These are phyloP conservation scores for Angophora floribunda DNA, from an alignment of 345 rosid species.

Conservation along the genomic window DNA sequence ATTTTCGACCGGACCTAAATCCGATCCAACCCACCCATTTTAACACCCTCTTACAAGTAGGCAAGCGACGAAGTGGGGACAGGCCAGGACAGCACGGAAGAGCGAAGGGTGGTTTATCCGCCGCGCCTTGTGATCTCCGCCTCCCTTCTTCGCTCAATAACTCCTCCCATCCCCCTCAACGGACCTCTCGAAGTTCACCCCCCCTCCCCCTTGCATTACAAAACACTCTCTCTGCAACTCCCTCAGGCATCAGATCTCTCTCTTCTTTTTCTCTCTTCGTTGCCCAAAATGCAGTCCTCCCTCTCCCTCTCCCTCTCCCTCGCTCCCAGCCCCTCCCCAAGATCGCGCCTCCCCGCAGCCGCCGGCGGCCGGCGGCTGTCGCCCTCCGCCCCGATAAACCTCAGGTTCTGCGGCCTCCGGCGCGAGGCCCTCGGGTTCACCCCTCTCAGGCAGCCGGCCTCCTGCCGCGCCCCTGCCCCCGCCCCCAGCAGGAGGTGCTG, in stretches of 20 bases:
- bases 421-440: slow-evolving; percentile 45
- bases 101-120: slow-evolving; percentile 29
- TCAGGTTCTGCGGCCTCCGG: slow-evolving; percentile 77
- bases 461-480: neutral
- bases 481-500: neutral
- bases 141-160: neutral
- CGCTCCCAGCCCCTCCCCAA: slow-evolving; percentile 25
- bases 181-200: slow-evolving; percentile 25
- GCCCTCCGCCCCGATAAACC: slow-evolving; percentile 39
- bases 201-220: neutral
- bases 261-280: neutral
- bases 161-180: slow-evolving; percentile 3
- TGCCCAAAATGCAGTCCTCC: slow-evolving; percentile 48
- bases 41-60: too few relatives aligned
- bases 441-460: neutral
- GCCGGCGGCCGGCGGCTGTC: slow-evolving; percentile 9
- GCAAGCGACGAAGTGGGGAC: neutral
- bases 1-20: too few relatives aligned
- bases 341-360: slow-evolving; percentile 27
- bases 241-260: neutral
- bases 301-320: slow-evolving; percentile 31
- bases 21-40: too few relatives aligned
- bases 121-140: slow-evolving; percentile 15
- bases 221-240: neutral
- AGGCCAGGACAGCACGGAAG: neutral